A percentile compares a stretch with the other conserved stretches of the same genome.
phyloP scores from a whole-genome alignment of 208 protist species.

The Trypanosoma mega region DNA sequence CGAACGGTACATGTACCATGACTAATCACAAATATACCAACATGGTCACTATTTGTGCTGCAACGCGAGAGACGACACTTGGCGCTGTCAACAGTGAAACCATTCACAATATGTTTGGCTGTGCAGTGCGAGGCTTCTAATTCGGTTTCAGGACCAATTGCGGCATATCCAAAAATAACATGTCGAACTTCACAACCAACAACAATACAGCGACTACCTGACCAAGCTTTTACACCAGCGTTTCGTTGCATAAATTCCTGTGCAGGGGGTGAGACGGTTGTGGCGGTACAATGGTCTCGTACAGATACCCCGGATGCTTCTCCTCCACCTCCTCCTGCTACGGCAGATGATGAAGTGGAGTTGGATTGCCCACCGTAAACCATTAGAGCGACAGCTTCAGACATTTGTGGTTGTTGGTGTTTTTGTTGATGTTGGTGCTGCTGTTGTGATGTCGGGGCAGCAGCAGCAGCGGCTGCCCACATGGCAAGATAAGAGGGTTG shows the following conservation, averaged over 20 bases:
- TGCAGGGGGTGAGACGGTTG: neutral
- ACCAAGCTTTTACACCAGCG: conserved; percentile 71
- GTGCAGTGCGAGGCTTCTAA: conserved; percentile 55
- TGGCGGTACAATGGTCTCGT: too few species aligned
- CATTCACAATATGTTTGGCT: conserved; percentile 63
- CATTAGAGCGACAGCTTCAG: too few species aligned
- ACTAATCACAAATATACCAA: conserved; percentile 63
- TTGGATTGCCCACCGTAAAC: too few species aligned
- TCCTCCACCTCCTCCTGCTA: too few species aligned
- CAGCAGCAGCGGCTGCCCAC: too few species aligned
- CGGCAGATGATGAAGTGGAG: too few species aligned
- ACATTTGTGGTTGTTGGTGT: too few species aligned
- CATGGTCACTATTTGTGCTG: conserved; percentile 58
- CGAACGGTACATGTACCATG: conserved; percentile 57
- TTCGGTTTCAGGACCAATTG: conserved; percentile 51
- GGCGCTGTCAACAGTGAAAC: conserved; percentile 65
- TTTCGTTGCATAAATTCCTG: conserved; percentile 18
- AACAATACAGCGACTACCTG: conserved; percentile 44
- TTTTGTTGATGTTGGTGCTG: too few species aligned
- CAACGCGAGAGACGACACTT: conserved; percentile 49
- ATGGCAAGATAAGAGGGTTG: too few species aligned
- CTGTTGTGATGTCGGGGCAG: too few species aligned
- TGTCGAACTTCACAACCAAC: conserved; percentile 52
- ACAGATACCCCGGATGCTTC: too few species aligned
- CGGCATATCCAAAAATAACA: conserved; percentile 65